These are phyloP conservation scores for Aspergillus saccharolyticus DNA, from an alignment of 495 filamentous ascomycete genomes.

Conservation along the genomic window DNA sequence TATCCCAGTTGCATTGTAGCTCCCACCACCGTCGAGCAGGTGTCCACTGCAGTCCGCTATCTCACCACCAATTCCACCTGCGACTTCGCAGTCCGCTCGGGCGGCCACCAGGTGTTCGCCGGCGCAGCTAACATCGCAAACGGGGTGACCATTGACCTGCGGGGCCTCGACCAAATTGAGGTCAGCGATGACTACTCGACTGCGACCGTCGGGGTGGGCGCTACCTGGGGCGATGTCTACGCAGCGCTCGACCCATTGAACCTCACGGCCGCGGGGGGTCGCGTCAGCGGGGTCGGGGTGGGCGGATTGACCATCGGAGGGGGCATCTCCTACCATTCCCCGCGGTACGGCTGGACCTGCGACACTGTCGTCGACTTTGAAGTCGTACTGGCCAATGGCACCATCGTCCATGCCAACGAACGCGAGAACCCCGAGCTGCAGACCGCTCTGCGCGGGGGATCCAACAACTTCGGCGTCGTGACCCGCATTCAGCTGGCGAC, in stretches of 20 bases:
- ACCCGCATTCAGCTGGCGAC: conserved; percentile 44
- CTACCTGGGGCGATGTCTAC: conserved; percentile 48
- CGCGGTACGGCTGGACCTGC: conserved; percentile 39
- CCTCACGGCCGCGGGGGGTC: conserved; percentile 47
- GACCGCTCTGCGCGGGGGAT: conserved; percentile 42
- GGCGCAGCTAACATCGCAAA: conserved; percentile 50
- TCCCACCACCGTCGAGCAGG: conserved; percentile 18
- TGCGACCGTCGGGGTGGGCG: conserved; percentile 45
- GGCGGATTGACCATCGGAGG: conserved; percentile 20
- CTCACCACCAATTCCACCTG: conserved; percentile 6
- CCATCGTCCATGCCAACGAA: conserved; percentile 27
- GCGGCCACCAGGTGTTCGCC: conserved; percentile 43
- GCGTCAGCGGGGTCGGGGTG: conserved; percentile 40
- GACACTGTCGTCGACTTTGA: conserved; percentile 44
- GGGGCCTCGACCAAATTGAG: conserved; percentile 36
- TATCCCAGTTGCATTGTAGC: conserved; percentile 23
- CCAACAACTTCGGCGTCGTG: conserved; percentile 52
- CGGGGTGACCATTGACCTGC: conserved; percentile 51
- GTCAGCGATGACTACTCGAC: conserved; percentile 31
- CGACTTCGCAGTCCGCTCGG: conserved; percentile 28
- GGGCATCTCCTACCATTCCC: conserved; percentile 29
- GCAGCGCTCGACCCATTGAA: conserved; percentile 37
- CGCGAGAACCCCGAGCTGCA: conserved; percentile 34
- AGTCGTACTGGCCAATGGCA: conserved; percentile 35
- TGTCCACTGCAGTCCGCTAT: conserved; percentile 11